Percentiles rank a stretch among this genome's conserved stretches.
Evolutionary conservation across 495 filamentous ascomycete genomes (phyloP).

Genomic region (Xylaria grammica): DNA sequence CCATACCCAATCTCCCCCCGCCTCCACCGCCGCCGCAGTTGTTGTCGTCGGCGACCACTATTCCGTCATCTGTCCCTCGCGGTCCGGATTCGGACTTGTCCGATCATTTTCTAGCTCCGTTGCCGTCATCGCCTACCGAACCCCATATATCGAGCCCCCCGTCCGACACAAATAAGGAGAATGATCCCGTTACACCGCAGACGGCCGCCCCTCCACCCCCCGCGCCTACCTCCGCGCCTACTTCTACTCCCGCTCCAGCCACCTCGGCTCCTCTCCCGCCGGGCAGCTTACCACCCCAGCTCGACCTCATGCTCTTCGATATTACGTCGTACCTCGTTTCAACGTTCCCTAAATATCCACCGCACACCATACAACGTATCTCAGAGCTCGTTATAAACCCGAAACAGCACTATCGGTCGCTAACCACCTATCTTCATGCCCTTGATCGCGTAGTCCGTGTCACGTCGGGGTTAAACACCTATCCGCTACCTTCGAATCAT

Average conservation of each 20-base stretch:
- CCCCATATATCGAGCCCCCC: slow-evolving; percentile 51
- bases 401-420: slow-evolving; percentile 74
- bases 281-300: slow-evolving; percentile 64
- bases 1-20: slow-evolving; percentile 45
- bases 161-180: slow-evolving; percentile 57
- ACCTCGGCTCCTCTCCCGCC: slow-evolving; percentile 30
- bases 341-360: slow-evolving; percentile 75
- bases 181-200: slow-evolving; percentile 39
- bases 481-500: slow-evolving; percentile 77
- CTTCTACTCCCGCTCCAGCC: slow-evolving; percentile 22
- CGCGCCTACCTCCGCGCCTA: neutral
- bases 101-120: slow-evolving; percentile 56
- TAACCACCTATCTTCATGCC: slow-evolving; percentile 86
- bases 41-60: slow-evolving; percentile 32
- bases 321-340: slow-evolving; percentile 70
- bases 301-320: slow-evolving; percentile 65
- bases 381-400: slow-evolving; percentile 87
- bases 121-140: slow-evolving; percentile 54
- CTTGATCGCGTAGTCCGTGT: slow-evolving; percentile 91
- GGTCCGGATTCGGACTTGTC: slow-evolving; percentile 56
- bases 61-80: slow-evolving; percentile 38
- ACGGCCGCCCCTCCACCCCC: slow-evolving; percentile 28
- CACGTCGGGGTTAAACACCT: slow-evolving; percentile 78
- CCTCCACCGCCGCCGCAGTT: slow-evolving; percentile 38
- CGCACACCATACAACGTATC: slow-evolving; percentile 91